These are phyloP conservation scores for Malassezia dermatis DNA, from an alignment of 1,284 basidiomycete species.

Conservation along the genomic window DNA sequence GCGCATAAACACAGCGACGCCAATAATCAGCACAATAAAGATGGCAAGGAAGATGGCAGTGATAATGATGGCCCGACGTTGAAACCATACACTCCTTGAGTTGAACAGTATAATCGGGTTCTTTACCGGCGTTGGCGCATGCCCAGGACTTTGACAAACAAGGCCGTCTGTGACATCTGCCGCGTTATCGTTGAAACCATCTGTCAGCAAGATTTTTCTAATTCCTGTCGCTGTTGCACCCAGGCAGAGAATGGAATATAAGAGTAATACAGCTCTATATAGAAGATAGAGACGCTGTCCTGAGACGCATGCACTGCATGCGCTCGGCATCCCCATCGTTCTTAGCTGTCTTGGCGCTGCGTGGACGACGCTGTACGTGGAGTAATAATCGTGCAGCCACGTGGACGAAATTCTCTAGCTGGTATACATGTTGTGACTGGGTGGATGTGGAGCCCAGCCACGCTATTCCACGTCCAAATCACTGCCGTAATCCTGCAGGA, in stretches of 20 bases:
- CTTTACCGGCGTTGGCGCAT: not conserved
- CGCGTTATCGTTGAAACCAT: not conserved
- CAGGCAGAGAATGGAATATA: not conserved
- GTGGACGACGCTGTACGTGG: not conserved
- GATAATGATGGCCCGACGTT: constrained; percentile 42
- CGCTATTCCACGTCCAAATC: not conserved
- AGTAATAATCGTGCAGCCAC: not conserved
- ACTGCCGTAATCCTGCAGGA: constrained; percentile 33
- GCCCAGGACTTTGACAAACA: not conserved
- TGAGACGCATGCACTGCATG: not conserved
- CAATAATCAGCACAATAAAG: constrained; percentile 45
- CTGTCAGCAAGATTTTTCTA: not conserved
- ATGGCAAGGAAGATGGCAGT: constrained; percentile 44
- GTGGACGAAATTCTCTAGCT: not conserved
- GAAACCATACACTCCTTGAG: constrained; percentile 37
- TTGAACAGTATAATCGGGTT: not conserved
- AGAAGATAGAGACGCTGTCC: not conserved
- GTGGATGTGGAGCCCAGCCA: not conserved
- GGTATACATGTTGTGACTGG: not conserved
- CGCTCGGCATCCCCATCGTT: not conserved
- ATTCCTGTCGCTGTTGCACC: not conserved
- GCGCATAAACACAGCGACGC: constrained; percentile 39
- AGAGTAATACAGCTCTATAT: not conserved
- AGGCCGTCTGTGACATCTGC: not conserved
- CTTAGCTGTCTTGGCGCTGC: not conserved